Conservation (phyloP, 108 stramenopile genomes). For the Phaeodactylum tricornutum region DNA sequence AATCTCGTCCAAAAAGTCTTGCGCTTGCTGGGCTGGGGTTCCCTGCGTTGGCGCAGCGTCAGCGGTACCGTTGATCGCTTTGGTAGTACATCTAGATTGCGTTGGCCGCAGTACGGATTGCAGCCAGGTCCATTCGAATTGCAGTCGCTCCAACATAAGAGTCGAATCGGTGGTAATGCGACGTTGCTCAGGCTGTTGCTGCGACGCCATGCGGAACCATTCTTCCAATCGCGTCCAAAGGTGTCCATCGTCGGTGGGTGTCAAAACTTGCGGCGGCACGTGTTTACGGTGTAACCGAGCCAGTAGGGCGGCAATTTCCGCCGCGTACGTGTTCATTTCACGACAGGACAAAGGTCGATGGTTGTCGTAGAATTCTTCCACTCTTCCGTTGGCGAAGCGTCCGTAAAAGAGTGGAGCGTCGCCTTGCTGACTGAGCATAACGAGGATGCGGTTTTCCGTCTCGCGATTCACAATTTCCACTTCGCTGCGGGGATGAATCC, state of each 20-base stretch:
- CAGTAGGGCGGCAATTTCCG: slow-evolving; percentile 28
- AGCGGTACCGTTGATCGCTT: not conserved
- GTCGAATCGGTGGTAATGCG: not conserved
- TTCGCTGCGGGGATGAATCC: slow-evolving; percentile 21
- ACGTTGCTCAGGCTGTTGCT: not conserved
- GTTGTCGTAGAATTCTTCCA: slow-evolving; percentile 57
- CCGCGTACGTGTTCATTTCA: slow-evolving; percentile 26
- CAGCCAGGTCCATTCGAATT: slow-evolving; percentile 30
- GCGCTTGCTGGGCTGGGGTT: slow-evolving; percentile 2
- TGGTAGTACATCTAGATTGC: not conserved
- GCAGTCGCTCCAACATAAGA: slow-evolving; percentile 4
- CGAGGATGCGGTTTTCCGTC: slow-evolving; percentile 36
- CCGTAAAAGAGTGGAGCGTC: slow-evolving; percentile 57
- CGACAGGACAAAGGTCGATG: slow-evolving; percentile 22
- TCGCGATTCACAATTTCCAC: slow-evolving; percentile 16
- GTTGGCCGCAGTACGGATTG: slow-evolving; percentile 2
- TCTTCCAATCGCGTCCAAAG: no score
- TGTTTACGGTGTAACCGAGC: slow-evolving; percentile 43
- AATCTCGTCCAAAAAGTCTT: slow-evolving; percentile 21
- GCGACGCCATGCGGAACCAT: not conserved
- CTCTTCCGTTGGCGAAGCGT: slow-evolving; percentile 56
- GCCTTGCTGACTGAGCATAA: slow-evolving; percentile 29
- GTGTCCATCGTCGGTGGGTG: no score
- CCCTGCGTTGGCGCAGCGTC: not conserved
- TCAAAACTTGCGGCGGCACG: slow-evolving; percentile 6